phyloP scores from a whole-genome alignment of 345 rosid species.

The Nasturtium officinale region DNA sequence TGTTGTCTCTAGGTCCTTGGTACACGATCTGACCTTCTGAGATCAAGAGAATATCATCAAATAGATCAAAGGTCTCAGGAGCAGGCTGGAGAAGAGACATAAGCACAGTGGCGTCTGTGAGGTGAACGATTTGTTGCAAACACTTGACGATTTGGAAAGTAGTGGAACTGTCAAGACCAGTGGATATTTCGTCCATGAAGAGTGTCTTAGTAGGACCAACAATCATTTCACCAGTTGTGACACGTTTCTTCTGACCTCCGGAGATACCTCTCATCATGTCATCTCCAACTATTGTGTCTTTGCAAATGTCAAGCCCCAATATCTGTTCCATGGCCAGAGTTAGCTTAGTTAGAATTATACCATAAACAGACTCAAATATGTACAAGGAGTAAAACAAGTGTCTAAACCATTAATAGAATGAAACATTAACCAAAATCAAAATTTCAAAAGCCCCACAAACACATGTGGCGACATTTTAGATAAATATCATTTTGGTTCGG shows the following conservation, averaged over 20 bases:
- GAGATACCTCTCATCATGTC: constrained; percentile 64
- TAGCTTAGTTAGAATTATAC: background rate
- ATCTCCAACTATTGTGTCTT: constrained; percentile 72
- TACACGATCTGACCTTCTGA: constrained; percentile 73
- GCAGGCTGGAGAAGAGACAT: constrained; percentile 79
- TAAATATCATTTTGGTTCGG: background rate
- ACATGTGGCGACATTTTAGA: background rate
- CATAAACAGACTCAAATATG: background rate
- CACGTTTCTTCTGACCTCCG: constrained; percentile 39
- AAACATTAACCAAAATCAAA: background rate
- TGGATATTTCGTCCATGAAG: constrained; percentile 83
- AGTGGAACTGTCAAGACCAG: constrained; percentile 77
- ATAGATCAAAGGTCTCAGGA: constrained; percentile 76
- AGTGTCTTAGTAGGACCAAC: constrained; percentile 69
- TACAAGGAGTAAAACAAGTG: background rate
- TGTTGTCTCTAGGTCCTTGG: constrained; percentile 59
- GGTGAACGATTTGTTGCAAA: constrained; percentile 67
- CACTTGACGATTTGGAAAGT: constrained; percentile 68
- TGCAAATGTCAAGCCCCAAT: constrained; percentile 67
- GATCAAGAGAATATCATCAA: constrained; percentile 65
- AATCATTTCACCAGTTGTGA: constrained; percentile 66
- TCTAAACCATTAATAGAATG: background rate
- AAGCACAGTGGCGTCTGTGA: constrained; percentile 54
- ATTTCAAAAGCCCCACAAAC: background rate
- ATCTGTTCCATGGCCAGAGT: constrained; percentile 44